Evolutionary conservation across 257 asterid species (phyloP).

Genomic region (Thymus mandschuricus): DNA sequence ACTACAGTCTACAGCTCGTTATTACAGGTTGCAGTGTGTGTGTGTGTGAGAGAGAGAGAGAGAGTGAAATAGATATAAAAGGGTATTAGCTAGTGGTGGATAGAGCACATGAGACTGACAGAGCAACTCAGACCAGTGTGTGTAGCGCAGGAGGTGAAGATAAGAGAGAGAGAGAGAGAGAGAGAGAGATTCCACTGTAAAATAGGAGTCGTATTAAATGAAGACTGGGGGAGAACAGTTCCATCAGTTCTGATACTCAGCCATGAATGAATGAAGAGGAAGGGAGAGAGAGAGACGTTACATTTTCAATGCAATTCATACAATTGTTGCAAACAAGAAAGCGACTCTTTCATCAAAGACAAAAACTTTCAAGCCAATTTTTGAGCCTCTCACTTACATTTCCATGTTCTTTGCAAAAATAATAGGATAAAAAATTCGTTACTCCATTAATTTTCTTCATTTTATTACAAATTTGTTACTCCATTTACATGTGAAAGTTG

Average conservation of each 20-base stretch:
- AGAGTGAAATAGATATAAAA: conserved; percentile 35
- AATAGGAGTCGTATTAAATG: conserved; percentile 37
- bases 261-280: conserved; percentile 39
- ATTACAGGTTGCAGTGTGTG: conserved; percentile 10
- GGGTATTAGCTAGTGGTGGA: conserved; percentile 46
- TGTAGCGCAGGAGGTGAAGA: conserved; percentile 34
- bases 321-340: conserved; percentile 28
- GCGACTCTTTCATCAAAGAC: conserved; percentile 35
- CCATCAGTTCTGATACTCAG: conserved; percentile 43
- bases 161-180: conserved; percentile 44
- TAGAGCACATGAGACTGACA: conserved; percentile 77
- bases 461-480: not conserved
- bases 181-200: conserved; percentile 12
- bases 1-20: conserved; percentile 18
- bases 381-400: conserved; percentile 28
- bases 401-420: not conserved
- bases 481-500: not conserved
- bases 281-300: conserved; percentile 36
- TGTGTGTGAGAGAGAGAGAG: conserved; percentile 18
- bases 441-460: not conserved
- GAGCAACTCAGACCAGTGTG: conserved; percentile 39
- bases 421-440: not conserved
- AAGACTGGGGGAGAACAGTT: conserved; percentile 40
- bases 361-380: conserved; percentile 17
- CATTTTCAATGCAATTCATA: conserved; percentile 32